Conservation (phyloP, 2,329 filamentous ascomycete genomes). For the Aspergillus japonicus region DNA sequence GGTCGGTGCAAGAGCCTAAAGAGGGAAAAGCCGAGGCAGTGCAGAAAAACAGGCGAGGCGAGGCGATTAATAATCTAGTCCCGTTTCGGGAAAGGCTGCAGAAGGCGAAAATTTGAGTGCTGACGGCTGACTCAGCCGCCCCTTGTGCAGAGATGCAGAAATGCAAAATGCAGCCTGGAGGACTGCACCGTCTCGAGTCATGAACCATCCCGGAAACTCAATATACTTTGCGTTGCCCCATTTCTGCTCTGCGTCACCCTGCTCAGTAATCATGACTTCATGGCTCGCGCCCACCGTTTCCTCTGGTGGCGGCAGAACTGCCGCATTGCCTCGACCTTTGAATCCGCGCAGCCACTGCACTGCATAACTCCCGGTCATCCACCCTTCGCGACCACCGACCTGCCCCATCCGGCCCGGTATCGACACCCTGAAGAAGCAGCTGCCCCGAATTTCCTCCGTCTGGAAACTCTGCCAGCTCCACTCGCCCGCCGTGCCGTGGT, state of each 20-base stretch:
- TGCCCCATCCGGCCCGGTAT: not conserved
- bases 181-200: not conserved
- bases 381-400: not conserved
- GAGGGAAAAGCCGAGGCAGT: not conserved
- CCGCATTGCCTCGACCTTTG: too few species aligned
- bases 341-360: not conserved
- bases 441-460: not conserved
- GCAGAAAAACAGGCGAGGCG: not conserved
- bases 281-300: not conserved
- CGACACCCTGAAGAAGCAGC: not conserved
- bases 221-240: not conserved
- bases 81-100: not conserved
- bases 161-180: too few species aligned
- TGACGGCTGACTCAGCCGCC: not conserved
- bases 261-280: not conserved
- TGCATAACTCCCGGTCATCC: not conserved
- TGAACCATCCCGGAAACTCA: not conserved
- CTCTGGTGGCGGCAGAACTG: too few species aligned
- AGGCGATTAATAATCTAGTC: not conserved
- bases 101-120: not conserved
- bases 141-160: too few species aligned
- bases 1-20: not conserved
- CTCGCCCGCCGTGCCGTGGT: not conserved
- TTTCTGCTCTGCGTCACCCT: not conserved
- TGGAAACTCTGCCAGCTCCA: not conserved